Base-by-base conservation (phyloP, 2,329 filamentous ascomycete species). In the Alternaria tenuissima region DNA sequence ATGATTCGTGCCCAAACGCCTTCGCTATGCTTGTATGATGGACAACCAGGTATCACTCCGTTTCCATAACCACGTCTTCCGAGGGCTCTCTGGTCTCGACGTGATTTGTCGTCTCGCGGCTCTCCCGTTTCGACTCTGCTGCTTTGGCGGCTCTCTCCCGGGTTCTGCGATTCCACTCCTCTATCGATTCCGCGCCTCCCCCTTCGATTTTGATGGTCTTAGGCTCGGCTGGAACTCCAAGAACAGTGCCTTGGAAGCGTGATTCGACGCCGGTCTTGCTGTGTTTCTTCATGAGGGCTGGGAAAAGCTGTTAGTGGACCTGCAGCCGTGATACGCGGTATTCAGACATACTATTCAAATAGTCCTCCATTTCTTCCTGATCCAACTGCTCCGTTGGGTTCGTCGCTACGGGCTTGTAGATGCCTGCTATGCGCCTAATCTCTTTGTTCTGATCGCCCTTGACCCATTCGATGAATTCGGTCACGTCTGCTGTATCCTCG, bases 211-310 rank as follows among this genome's bases (percentile, higher is more conserved):
- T 83, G 28, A 97, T 82, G 7, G 90, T 86, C 71, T 87, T 88
- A 57, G 89, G 86, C 67, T 96, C 92, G 49, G 85, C 86, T 44
- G 85, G 83, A 66, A 89, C 89, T 4, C 94, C 94, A 11, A 98
- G 83, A 0, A 95, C 86, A 0, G 94, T 97, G 30, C 92, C 93
- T 67, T 90, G 88, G 77, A 93, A 96, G 71, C 94, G 90, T 9
- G 90, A 89, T 73, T 96, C 93, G 72, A 96, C 93, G 63, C 91
- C 92, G 1, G 91, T 91, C 70, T 95, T 96, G 80, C 90, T 93
- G 78, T 96, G 92, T 75, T 96, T 97, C 80, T 94, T 95, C 79
- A 96, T 97, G 42, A 98, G 82, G 5, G 89, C 91, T 91, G 66
- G 66, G 16, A 51, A 26, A 36, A 18, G 26, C 30, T 26, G 62